phyloP scores from a whole-genome alignment of 148 eudicot species.

The Amaranthus cruentus region DNA sequence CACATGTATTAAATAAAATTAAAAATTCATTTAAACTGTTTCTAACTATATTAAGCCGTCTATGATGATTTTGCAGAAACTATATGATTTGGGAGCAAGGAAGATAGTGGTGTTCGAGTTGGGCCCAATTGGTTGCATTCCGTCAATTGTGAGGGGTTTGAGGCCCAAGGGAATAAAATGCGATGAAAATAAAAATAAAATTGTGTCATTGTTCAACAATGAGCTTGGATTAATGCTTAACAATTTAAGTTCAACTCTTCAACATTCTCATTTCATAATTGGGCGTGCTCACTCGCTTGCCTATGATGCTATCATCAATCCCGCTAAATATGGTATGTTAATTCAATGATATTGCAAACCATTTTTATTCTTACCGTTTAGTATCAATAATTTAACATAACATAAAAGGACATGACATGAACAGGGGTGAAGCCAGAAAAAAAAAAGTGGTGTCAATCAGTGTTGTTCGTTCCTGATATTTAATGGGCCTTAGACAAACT shows the following conservation, averaged over 20 bases:
- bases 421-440: too few species aligned
- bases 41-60: not conserved
- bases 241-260: slow-evolving; percentile 39
- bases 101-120: slow-evolving; percentile 52
- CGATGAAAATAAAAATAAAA: slow-evolving; percentile 40
- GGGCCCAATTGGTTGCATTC: slow-evolving; percentile 66
- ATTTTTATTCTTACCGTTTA: too few species aligned
- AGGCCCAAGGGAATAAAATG: slow-evolving; percentile 33
- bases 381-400: too few species aligned
- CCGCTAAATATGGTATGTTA: slow-evolving; percentile 45
- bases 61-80: slow-evolving; percentile 18
- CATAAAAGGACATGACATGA: too few species aligned
- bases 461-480: too few species aligned
- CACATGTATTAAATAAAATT: too few species aligned
- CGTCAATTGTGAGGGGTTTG: slow-evolving; percentile 25
- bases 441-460: too few species aligned
- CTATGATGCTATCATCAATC: slow-evolving; percentile 48
- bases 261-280: slow-evolving; percentile 40
- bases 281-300: slow-evolving; percentile 42
- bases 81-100: slow-evolving; percentile 51
- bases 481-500: too few species aligned
- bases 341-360: not conserved
- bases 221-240: slow-evolving; percentile 37
- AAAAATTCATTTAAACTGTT: not conserved
- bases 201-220: slow-evolving; percentile 35